Evolutionary conservation across 768 basidiomycete species (phyloP).

Genomic region (Saitozyma sp.): DNA sequence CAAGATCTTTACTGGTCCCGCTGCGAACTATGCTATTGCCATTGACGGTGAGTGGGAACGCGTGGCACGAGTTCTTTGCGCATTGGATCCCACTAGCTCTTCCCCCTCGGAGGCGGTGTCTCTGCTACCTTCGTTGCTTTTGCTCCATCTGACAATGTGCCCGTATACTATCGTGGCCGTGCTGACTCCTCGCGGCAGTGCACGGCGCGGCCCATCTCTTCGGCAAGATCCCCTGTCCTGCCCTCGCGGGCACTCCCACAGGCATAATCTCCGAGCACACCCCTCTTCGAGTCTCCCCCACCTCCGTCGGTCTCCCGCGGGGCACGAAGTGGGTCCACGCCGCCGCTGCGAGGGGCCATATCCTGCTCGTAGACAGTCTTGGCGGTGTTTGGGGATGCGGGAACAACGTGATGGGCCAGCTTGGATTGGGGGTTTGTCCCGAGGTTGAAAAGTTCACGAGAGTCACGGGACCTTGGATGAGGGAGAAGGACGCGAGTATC

Average conservation of each 20-base stretch:
- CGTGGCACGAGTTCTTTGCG: not conserved
- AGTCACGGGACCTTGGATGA: constrained; percentile 44
- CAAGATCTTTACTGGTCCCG: constrained; percentile 64
- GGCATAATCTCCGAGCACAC: constrained; percentile 69
- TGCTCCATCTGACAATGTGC: constrained; percentile 2
- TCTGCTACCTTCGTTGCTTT: not conserved
- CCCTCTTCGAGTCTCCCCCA: constrained; percentile 64
- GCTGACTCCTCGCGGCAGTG: constrained; percentile 13
- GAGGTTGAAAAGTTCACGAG: constrained; percentile 34
- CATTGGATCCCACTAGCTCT: no score
- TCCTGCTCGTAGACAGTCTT: constrained; percentile 74
- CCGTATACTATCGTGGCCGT: no score
- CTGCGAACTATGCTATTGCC: constrained; percentile 46
- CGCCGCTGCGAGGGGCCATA: constrained; percentile 79
- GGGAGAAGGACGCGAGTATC: constrained; percentile 37
- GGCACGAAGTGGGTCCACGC: constrained; percentile 69
- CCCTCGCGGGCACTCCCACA: constrained; percentile 61
- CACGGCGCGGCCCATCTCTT: constrained; percentile 84
- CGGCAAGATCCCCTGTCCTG: constrained; percentile 73
- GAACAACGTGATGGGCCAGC: constrained; percentile 62
- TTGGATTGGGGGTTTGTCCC: constrained; percentile 63
- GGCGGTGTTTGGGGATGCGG: constrained; percentile 84
- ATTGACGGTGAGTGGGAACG: constrained; percentile 38
- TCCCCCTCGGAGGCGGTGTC: no score
- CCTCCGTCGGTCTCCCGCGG: constrained; percentile 61